A percentile compares a stretch with the other conserved stretches of the same genome.
These are phyloP conservation scores for Cardamine chenopodiifolia DNA, from an alignment of 345 rosid genomes.

Conservation along the genomic window DNA sequence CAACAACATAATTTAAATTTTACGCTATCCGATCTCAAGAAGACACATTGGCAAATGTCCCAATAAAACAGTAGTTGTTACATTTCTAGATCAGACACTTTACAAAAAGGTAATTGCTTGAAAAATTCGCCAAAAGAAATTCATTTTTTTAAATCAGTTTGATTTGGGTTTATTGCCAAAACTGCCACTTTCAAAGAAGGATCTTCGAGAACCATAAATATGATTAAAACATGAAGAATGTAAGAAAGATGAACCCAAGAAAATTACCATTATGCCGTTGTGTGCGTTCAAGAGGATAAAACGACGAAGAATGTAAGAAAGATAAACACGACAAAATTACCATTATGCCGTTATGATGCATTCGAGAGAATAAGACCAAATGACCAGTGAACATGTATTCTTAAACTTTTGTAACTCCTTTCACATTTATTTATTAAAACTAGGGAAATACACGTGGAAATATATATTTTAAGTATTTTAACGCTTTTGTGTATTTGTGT, in stretches of 20 bases:
- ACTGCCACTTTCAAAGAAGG: too few species aligned
- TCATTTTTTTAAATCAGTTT: too few species aligned
- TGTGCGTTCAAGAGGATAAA: not conserved
- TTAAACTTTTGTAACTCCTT: not conserved
- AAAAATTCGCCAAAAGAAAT: not conserved
- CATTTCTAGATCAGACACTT: not conserved
- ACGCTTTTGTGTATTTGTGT: not conserved
- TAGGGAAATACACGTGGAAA: too few species aligned
- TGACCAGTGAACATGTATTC: not conserved
- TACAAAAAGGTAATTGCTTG: not conserved
- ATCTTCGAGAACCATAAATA: too few species aligned
- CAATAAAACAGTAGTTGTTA: conserved; percentile 19
- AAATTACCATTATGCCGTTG: not conserved
- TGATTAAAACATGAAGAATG: not conserved
- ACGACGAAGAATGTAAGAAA: not conserved
- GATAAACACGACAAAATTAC: not conserved
- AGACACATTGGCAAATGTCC: conserved; percentile 3
- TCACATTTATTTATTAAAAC: not conserved
- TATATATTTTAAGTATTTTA: not conserved
- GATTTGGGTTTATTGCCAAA: too few species aligned
- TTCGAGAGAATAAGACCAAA: not conserved
- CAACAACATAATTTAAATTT: not conserved
- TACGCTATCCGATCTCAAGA: conserved; percentile 5
- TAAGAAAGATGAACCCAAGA: not conserved
- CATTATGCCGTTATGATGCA: not conserved